phyloP scores from a whole-genome alignment of 331 rosid species.

The Telfairia occidentalis region DNA sequence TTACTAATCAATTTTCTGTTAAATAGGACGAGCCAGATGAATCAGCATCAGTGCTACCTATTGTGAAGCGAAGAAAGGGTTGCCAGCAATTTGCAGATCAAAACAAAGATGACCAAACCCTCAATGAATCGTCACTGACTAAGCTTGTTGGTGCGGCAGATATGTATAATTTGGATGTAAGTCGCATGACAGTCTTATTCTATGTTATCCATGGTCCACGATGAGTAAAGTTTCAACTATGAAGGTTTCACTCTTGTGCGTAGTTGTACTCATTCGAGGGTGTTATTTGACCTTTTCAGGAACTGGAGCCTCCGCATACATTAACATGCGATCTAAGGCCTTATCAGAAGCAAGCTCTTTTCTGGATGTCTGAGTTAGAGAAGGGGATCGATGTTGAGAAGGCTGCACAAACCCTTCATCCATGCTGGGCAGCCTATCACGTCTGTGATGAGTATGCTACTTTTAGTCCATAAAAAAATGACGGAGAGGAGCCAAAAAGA shows the following conservation, averaged over 20 bases:
- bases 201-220: background rate
- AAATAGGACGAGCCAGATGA: slow-evolving; percentile 46
- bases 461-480: background rate
- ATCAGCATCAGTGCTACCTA: slow-evolving; percentile 34
- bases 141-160: slow-evolving; percentile 68
- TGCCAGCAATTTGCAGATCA: slow-evolving; percentile 29
- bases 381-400: slow-evolving; percentile 43
- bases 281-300: slow-evolving; percentile 29
- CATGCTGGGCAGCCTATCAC: slow-evolving; percentile 79
- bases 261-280: background rate
- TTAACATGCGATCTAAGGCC: slow-evolving; percentile 51
- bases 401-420: slow-evolving; percentile 57
- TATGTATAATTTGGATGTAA: slow-evolving; percentile 60
- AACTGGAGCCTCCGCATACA: slow-evolving; percentile 51
- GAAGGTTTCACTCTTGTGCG: background rate
- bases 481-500: background rate
- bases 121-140: slow-evolving; percentile 56
- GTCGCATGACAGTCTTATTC: background rate
- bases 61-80: slow-evolving; percentile 45
- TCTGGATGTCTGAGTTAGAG: slow-evolving; percentile 78
- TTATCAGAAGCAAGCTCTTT: slow-evolving; percentile 81
- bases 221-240: background rate
- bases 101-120: slow-evolving; percentile 46
- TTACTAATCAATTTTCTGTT: background rate
- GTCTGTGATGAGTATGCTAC: slow-evolving; percentile 56